Conservation (phyloP, 164 flowering plant species). For the Berberis vulgaris region DNA sequence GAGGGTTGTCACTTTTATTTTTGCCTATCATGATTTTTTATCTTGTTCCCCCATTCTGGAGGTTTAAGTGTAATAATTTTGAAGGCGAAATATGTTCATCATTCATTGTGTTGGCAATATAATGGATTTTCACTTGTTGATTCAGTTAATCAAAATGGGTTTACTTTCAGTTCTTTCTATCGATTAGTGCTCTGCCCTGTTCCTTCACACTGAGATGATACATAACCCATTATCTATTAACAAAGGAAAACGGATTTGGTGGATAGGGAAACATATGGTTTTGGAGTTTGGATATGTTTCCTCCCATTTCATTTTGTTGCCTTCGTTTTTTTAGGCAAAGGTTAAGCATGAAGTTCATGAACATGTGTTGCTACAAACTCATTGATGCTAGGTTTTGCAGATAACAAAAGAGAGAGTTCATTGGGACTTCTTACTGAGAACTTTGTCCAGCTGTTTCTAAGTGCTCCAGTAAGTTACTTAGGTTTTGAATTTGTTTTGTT, state of each 20-base stretch:
- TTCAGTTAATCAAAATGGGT: background rate
- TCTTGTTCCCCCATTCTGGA: background rate
- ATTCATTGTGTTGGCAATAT: background rate
- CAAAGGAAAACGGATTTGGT: no score
- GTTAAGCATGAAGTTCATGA: no score
- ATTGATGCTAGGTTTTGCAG: conserved; percentile 26
- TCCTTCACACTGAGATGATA: no score
- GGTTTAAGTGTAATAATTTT: background rate
- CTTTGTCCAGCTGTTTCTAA: conserved; percentile 85
- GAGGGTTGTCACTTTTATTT: no score
- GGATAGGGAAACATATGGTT: no score
- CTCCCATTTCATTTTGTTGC: no score
- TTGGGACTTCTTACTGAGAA: conserved; percentile 85
- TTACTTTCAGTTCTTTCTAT: no score
- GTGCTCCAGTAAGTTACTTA: conserved; percentile 48
- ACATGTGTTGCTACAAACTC: background rate
- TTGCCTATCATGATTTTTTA: background rate
- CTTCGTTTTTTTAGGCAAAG: no score
- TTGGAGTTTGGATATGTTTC: no score
- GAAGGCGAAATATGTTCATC: background rate
- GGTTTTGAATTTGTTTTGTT: background rate
- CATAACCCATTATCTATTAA: no score
- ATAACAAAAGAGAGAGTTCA: conserved; percentile 80
- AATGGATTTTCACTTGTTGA: background rate
- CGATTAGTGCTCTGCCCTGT: no score